Percentiles rank a stretch among this genome's conserved stretches.
These are phyloP conservation scores for Aspergillus calidoustus DNA, from an alignment of 2,329 filamentous ascomycete genomes.

Conservation along the genomic window DNA sequence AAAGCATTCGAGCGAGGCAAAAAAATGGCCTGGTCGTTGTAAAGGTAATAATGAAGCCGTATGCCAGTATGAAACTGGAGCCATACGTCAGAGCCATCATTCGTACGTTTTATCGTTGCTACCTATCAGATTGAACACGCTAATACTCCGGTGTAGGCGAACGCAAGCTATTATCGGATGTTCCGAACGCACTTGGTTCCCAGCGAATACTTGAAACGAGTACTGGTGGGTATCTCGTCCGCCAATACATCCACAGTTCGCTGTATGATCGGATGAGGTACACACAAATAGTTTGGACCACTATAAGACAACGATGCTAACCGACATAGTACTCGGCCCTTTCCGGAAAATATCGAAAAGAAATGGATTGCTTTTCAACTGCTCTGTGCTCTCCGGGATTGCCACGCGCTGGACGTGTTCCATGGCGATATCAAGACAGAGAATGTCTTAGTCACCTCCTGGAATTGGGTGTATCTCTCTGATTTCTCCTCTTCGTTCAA, in stretches of 20 bases:
- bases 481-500: constrained; percentile 98
- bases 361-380: constrained; percentile 98
- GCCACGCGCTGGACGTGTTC: constrained; percentile 84
- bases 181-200: constrained; percentile 90
- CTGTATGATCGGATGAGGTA: constrained; percentile 87
- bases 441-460: constrained; percentile 94
- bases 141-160: constrained; percentile 63
- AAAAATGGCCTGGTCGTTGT: constrained; percentile 90
- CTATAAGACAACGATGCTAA: constrained; percentile 28
- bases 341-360: constrained; percentile 96
- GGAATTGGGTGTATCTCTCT: constrained; percentile 99
- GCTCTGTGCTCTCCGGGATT: constrained; percentile 88
- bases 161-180: constrained; percentile 74
- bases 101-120: constrained; percentile 56
- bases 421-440: constrained; percentile 99
- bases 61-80: constrained; percentile 77
- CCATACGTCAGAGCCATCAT: constrained; percentile 77
- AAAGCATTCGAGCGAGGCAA: constrained; percentile 88
- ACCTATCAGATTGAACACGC: constrained; percentile 8
- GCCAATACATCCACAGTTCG: constrained; percentile 95
- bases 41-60: constrained; percentile 94
- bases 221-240: constrained; percentile 87
- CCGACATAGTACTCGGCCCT: constrained; percentile 78
- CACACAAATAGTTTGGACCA: constrained; percentile 6
- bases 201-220: constrained; percentile 90